Percentiles rank a stretch among this genome's conserved stretches.
Evolutionary conservation across 306 rosid genomes (phyloP).

Genomic region (Dryas drummondii): DNA sequence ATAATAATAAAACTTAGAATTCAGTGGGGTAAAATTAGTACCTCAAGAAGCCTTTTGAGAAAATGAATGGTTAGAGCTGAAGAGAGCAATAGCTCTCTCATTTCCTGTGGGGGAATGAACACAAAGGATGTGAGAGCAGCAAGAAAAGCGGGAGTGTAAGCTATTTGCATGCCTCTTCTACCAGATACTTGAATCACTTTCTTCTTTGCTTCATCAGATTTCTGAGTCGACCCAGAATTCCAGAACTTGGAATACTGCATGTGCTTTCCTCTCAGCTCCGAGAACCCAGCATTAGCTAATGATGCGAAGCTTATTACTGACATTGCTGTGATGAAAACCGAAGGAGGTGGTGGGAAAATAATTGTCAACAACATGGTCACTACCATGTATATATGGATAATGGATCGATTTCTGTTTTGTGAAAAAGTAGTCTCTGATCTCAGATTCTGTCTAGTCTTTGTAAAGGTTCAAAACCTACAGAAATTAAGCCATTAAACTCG

Average conservation of each 20-base stretch:
- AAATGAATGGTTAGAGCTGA: conserved; percentile 66
- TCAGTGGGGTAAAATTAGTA: not conserved
- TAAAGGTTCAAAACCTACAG: too few relatives aligned
- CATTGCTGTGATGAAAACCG: conserved; percentile 43
- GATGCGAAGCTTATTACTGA: conserved; percentile 39
- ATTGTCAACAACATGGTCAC: conserved; percentile 23
- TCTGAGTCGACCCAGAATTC: conserved; percentile 10
- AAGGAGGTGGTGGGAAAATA: conserved; percentile 52
- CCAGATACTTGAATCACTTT: conserved; percentile 38
- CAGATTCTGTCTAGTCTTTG: too few relatives aligned
- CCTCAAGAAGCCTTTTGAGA: conserved; percentile 79
- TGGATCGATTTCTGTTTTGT: too few relatives aligned
- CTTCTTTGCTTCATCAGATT: not conserved
- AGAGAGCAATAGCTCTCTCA: conserved; percentile 45
- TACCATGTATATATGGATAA: too few relatives aligned
- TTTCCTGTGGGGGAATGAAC: conserved; percentile 32
- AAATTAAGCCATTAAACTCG: too few relatives aligned
- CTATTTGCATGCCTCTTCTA: conserved; percentile 56
- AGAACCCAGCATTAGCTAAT: conserved; percentile 31
- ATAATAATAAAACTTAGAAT: too few relatives aligned
- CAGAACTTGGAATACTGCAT: conserved; percentile 68
- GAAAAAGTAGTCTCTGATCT: too few relatives aligned
- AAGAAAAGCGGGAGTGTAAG: conserved; percentile 63
- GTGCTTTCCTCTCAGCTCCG: conserved; percentile 58
- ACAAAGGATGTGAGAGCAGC: conserved; percentile 46